A percentile compares a stretch with the other conserved stretches of the same genome.
These are phyloP conservation scores for Murraya koenigii DNA, from an alignment of 345 rosid species.

Conservation along the genomic window DNA sequence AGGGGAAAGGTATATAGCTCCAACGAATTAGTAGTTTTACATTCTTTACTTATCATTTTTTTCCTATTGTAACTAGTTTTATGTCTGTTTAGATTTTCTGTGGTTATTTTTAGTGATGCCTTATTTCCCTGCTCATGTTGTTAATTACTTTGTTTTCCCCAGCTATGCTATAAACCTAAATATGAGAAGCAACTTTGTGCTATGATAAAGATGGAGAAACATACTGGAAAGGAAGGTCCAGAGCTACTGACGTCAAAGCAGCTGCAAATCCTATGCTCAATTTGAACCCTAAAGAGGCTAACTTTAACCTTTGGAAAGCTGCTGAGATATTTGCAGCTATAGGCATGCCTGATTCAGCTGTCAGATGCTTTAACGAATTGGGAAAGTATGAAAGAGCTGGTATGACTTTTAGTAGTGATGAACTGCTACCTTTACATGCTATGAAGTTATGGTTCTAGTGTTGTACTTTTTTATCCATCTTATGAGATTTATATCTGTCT, in stretches of 20 bases:
- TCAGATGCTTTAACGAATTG: too few relatives aligned
- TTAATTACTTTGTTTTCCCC: conserved; percentile 4
- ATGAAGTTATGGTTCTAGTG: too few relatives aligned
- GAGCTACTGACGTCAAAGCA: conserved; percentile 37
- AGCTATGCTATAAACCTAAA: conserved; percentile 38
- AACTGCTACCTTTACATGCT: too few relatives aligned
- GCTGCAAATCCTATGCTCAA: conserved; percentile 32
- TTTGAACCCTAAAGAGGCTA: conserved; percentile 35
- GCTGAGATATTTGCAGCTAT: too few relatives aligned
- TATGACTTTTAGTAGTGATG: too few relatives aligned
- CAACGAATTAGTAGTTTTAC: not conserved
- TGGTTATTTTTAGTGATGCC: not conserved
- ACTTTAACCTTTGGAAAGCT: not conserved
- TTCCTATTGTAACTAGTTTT: not conserved
- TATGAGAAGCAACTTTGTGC: conserved; percentile 42
- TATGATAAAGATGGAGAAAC: conserved; percentile 42
- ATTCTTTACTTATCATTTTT: not conserved
- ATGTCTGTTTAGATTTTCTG: not conserved
- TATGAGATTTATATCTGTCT: too few relatives aligned
- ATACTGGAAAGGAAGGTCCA: conserved; percentile 36
- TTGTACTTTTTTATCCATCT: too few relatives aligned
- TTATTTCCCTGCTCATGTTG: not conserved
- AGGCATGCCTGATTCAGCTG: too few relatives aligned
- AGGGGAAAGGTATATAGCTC: conserved; percentile 41
- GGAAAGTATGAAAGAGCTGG: too few relatives aligned